Evolutionary conservation across 1,284 basidiomycete species (phyloP).

Genomic region (Microbotryum scabiosae): DNA sequence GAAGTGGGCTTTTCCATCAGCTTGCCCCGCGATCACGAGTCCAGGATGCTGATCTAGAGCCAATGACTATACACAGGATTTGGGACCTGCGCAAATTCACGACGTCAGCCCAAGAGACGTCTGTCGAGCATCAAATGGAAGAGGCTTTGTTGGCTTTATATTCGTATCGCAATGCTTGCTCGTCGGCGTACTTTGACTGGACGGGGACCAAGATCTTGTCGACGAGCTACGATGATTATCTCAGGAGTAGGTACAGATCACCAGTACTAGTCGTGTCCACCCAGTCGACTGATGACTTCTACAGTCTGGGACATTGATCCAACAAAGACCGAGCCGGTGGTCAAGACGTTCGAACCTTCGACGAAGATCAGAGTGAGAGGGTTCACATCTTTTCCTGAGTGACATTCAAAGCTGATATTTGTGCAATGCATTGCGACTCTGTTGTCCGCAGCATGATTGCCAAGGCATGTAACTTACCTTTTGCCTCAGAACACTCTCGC

Average conservation of each 20-base stretch:
- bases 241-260: constrained; percentile 36
- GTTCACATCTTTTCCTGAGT: background rate
- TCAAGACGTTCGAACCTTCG: background rate
- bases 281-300: background rate
- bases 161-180: constrained; percentile 43
- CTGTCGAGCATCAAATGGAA: constrained; percentile 1
- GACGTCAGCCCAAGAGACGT: constrained; percentile 5
- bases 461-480: constrained; percentile 35
- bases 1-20: background rate
- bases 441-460: constrained; percentile 42
- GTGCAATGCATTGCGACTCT: background rate
- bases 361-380: background rate
- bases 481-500: background rate
- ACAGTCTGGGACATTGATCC: constrained; percentile 43
- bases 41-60: background rate
- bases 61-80: too few species aligned
- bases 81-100: constrained; percentile 31
- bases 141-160: constrained; percentile 33
- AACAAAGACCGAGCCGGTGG: constrained; percentile 20
- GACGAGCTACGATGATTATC: constrained; percentile 43
- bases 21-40: background rate
- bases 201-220: constrained; percentile 41
- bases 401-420: background rate
- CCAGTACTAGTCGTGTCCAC: background rate
- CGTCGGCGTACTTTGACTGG: constrained; percentile 45